Evolutionary conservation across 116 monocot genomes (phyloP), one percentile per base, ranked within the genome.

Genomic region (Posidonia oceanica): DNA sequence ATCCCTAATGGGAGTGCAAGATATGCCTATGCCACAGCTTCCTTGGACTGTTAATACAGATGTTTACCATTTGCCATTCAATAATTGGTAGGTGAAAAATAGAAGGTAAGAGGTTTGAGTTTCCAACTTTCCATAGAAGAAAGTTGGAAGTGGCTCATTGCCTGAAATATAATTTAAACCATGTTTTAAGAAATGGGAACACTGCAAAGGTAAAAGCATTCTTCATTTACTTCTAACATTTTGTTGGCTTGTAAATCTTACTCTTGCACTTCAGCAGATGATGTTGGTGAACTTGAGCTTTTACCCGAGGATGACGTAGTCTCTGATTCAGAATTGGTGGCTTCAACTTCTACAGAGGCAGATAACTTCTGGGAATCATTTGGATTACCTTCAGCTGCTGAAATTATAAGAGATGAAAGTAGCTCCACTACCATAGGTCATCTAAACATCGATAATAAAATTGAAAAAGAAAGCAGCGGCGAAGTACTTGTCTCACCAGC

Each of bases 361-460:
- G 18, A 52, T 69, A 74, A 73, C 71, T 58, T 72, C 41, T 74
- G 53, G 78, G 77, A 85, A 68, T 74, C 75, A 59, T 69, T 75
- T 62, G 71, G 80, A 64, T 61, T 38, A 51, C 53, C 81, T 51
- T 74, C 78, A 70, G 54, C 69, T 63, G 72, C 29, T 38, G 59
- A 82, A 71, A 22, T 68, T 14, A 66, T 58, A 74, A 61, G 64
- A 41, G 69, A 29, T 77, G 79, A 72, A 67, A 80, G 61, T 68
- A 72, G 56, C 51, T 69, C 66, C 17, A 55, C 14, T 39, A 41
- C 54, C 57, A 59, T 44, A 61, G 84, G 82, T 5, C 53, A 70
- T 72, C 11, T 51, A 13, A 54, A 76, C 53, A 2, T 36, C 14
- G 42, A 71, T 66, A 70, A 76, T 42, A 29, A 29, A 29, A 64